Evolutionary conservation across 345 rosid species (phyloP).

Genomic region (Erodium maritimum): DNA sequence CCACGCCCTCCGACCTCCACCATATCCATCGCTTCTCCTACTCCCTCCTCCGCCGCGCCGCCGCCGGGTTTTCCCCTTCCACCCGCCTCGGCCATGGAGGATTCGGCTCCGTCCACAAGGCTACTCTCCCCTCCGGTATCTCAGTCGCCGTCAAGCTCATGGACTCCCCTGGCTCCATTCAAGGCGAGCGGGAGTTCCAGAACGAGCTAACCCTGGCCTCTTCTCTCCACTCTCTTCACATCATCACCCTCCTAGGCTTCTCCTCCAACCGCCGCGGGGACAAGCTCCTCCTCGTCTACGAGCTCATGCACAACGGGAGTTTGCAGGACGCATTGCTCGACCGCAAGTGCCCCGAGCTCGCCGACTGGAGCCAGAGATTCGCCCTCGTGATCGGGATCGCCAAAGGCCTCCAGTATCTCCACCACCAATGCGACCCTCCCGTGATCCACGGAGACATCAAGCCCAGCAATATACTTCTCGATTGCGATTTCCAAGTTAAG

Average conservation of each 20-base stretch:
- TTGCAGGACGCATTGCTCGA: conserved; percentile 77
- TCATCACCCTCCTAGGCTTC: conserved; percentile 69
- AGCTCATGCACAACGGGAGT: conserved; percentile 59
- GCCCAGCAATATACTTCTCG: conserved; percentile 61
- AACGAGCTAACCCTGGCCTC: conserved; percentile 80
- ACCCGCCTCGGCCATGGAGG: conserved; percentile 91
- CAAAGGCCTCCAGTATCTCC: conserved; percentile 59
- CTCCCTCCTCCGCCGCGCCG: conserved; percentile 50
- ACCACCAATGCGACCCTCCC: conserved; percentile 51
- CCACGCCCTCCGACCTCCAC: conserved; percentile 60
- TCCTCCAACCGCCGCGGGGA: conserved; percentile 51
- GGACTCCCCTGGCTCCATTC: conserved; percentile 88
- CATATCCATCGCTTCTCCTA: conserved; percentile 48
- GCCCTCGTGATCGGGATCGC: conserved; percentile 49
- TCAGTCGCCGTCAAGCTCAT: conserved; percentile 74
- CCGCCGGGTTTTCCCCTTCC: conserved; percentile 73
- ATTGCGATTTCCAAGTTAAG: conserved; percentile 52
- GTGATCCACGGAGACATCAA: conserved; percentile 90
- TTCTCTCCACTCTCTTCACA: conserved; percentile 40
- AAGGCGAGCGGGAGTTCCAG: conserved; percentile 87
- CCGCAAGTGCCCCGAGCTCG: conserved; percentile 51
- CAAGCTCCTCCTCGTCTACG: conserved; percentile 50
- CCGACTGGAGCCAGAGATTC: conserved; percentile 53
- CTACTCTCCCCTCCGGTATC: conserved; percentile 24
- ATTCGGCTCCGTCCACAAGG: conserved; percentile 75